Evolutionary conservation across 768 basidiomycete species (phyloP).

Genomic region (Lentinula boryana): DNA sequence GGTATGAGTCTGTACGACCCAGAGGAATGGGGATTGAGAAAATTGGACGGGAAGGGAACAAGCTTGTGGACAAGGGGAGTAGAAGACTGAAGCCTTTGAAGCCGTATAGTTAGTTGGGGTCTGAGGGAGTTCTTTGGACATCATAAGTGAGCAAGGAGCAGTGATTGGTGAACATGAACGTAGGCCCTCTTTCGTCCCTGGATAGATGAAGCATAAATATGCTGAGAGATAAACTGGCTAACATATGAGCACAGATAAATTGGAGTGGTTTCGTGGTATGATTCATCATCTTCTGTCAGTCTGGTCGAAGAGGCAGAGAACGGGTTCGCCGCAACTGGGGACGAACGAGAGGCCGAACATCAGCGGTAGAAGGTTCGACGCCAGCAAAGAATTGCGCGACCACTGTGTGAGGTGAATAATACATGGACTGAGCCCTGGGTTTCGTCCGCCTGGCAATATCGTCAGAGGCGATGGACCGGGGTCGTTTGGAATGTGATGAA

Average conservation of each 20-base stretch:
- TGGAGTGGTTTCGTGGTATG: neutral
- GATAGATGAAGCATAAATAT: slow-evolving; percentile 2
- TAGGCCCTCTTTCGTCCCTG: neutral
- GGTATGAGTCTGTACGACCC: neutral
- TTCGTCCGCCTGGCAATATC: slow-evolving; percentile 22
- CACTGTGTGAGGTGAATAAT: neutral
- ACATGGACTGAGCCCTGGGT: slow-evolving; percentile 6
- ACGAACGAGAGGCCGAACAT: neutral
- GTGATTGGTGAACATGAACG: neutral
- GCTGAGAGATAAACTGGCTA: slow-evolving; percentile 1
- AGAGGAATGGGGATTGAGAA: neutral
- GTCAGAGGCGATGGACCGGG: slow-evolving; percentile 30
- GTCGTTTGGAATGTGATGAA: slow-evolving; percentile 27
- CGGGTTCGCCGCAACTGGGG: slow-evolving; percentile 4
- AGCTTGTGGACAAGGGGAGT: neutral
- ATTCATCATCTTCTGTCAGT: neutral
- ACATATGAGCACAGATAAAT: neutral
- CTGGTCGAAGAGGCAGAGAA: slow-evolving; percentile 4
- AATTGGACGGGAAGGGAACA: neutral
- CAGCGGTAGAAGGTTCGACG: neutral
- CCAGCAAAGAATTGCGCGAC: neutral
- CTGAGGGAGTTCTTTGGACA: neutral
- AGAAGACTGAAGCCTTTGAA: neutral
- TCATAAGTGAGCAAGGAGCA: neutral
- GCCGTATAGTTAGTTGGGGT: neutral